Evolutionary conservation across 2,329 filamentous ascomycete species (phyloP), one percentile per base, ranked within the genome.

Genomic region (Thermomyces lanuginosus): DNA sequence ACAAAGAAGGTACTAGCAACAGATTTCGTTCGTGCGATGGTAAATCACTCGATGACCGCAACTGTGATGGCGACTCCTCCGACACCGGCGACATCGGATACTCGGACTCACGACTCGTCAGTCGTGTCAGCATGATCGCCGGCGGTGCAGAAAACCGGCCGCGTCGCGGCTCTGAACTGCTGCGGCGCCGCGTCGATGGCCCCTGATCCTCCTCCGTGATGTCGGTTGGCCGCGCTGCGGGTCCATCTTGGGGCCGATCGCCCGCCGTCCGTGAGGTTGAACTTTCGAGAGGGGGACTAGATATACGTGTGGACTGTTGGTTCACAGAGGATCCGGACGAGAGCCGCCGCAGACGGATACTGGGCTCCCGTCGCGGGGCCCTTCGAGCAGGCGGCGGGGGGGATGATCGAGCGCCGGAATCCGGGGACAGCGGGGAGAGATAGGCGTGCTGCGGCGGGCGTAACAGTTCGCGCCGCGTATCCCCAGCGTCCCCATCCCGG

Each of bases 111-210:
- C 34, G 34, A 6, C 40, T 39, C 14, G 36, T 31, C 24, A 44
- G 30, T 13, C 40, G 36, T 15, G 41, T 29, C 4, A 44, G 24
- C 4, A 34, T 30, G 16, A 39, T 27, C 5, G 40, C 31, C 5
- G 35, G 33, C 12, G 48, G 39, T 1, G 39, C 38, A 11, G 49
- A 49, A 38, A 41, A 51, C 18, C 45, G 44, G 13, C 44, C 43
- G 8, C 40, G 48, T 22, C 48, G 50, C 11, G 53, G 53, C 26
- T 56, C 53, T 10, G 53, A 56, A 29, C 35, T 56, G 34, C 53
- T 56, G 35, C 53, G 52, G 21, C 53, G 50, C 20, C 53, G 47
- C 33, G 7, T 31, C 26, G 5, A 15, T 29, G 27, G 14, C 11
- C 24, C 9, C 15, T 21, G 12, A 12, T 16, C 26, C 18, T 22